These are phyloP conservation scores for Cardamine occulta DNA, from an alignment of 345 rosid genomes.

Conservation along the genomic window DNA sequence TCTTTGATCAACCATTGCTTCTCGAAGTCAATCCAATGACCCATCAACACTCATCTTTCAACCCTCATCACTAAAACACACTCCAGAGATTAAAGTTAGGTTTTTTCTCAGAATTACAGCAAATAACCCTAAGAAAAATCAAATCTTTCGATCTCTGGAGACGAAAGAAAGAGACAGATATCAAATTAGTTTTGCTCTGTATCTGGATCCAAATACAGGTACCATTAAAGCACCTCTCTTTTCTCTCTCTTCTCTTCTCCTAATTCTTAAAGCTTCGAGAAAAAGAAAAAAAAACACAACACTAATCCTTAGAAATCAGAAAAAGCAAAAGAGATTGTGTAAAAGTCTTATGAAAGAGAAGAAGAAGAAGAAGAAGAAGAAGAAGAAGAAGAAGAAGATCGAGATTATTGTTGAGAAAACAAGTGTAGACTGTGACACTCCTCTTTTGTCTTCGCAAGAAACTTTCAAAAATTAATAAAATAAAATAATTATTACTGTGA, in stretches of 20 bases:
- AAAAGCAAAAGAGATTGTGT: slow-evolving; percentile 14
- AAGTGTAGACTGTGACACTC: slow-evolving; percentile 42
- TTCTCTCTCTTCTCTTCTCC: slow-evolving; percentile 36
- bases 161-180: slow-evolving; percentile 36
- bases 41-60: slow-evolving; percentile 39
- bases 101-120: slow-evolving; percentile 24
- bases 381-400: slow-evolving; percentile 3
- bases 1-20: slow-evolving; percentile 71
- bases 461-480: slow-evolving; percentile 22
- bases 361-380: not conserved
- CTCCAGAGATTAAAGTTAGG: not conserved
- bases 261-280: slow-evolving; percentile 43
- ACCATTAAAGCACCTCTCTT: slow-evolving; percentile 46
- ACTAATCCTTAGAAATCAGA: slow-evolving; percentile 33
- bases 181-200: slow-evolving; percentile 32
- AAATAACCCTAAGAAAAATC: slow-evolving; percentile 32
- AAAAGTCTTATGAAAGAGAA: slow-evolving; percentile 12
- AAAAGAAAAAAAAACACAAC: not conserved
- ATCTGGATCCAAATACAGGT: slow-evolving; percentile 43
- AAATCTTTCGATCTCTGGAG: slow-evolving; percentile 17
- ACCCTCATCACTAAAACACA: slow-evolving; percentile 2
- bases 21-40: slow-evolving; percentile 23
- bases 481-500: not conserved
- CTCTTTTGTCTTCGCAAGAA: slow-evolving; percentile 27
- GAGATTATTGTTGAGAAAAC: slow-evolving; percentile 49